Conservation (phyloP, 2,329 filamentous ascomycete species). For the Penicillium sp. region DNA sequence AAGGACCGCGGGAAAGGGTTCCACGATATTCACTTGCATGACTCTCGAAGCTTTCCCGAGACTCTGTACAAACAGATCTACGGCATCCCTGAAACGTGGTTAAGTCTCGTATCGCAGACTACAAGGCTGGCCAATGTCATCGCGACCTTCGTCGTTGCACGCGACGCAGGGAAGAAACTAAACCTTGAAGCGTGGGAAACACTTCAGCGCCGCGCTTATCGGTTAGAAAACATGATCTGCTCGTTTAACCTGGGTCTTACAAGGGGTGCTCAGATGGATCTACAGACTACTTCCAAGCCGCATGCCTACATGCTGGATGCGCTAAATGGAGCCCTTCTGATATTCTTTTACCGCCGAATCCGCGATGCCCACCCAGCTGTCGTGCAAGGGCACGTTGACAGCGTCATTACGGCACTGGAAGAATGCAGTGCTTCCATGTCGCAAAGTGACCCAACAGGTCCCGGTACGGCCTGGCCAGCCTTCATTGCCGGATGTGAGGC, state of each 20-base stretch:
- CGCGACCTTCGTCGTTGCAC: constrained; percentile 27
- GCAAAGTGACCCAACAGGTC: constrained; percentile 14
- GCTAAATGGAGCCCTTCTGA: constrained; percentile 40
- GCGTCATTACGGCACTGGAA: constrained; percentile 32
- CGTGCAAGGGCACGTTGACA: constrained; percentile 39
- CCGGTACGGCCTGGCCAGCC: constrained; percentile 39
- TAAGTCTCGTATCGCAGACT: constrained; percentile 46
- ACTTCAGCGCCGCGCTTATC: constrained; percentile 27
- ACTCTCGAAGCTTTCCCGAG: constrained; percentile 32
- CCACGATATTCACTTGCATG: constrained; percentile 43
- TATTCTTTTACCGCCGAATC: constrained; percentile 45
- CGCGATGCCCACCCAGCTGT: constrained; percentile 40
- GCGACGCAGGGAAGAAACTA: constrained; percentile 6
- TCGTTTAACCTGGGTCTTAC: constrained; percentile 25
- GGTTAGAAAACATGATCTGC: constrained; percentile 37
- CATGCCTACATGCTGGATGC: constrained; percentile 39
- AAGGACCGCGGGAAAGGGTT: constrained; percentile 35
- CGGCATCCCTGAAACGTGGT: constrained; percentile 46
- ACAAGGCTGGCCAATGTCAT: constrained; percentile 43
- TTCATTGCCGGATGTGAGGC: constrained; percentile 46
- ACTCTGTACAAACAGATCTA: constrained; percentile 44
- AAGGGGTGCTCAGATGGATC: constrained; percentile 9
- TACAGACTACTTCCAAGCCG: constrained; percentile 15
- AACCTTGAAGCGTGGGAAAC: constrained; percentile 28
- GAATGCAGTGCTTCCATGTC: constrained; percentile 29